Percentiles rank a stretch among this genome's conserved stretches.
Conservation (phyloP, 2,329 filamentous ascomycete species). For the Penicillium psychrosexuale region DNA sequence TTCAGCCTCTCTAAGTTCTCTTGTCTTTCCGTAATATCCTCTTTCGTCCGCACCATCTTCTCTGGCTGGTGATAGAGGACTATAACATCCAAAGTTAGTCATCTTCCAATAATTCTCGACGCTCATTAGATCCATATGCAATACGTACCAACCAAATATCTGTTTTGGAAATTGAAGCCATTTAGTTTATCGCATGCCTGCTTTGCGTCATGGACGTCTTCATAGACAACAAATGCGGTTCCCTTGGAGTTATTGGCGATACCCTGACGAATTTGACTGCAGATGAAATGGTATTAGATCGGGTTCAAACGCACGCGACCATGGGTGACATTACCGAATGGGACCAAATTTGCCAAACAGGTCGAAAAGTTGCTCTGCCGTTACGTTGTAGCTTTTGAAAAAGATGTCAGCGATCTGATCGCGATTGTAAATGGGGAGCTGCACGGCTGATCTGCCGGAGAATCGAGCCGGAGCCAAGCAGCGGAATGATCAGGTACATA, state of each 20-base stretch:
- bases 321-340: conserved; percentile 65
- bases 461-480: conserved; percentile 3
- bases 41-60: conserved; percentile 81
- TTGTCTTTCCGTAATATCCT: conserved; percentile 88
- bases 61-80: conserved; percentile 75
- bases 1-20: conserved; percentile 98
- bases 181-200: conserved; percentile 99
- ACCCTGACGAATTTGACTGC: conserved; percentile 94
- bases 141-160: conserved; percentile 90
- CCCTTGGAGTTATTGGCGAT: conserved; percentile 97
- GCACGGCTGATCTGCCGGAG: background rate
- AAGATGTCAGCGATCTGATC: conserved; percentile 9
- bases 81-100: conserved; percentile 9
- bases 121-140: background rate
- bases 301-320: conserved; percentile 7
- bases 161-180: conserved; percentile 99
- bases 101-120: background rate
- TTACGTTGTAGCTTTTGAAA: conserved; percentile 85
- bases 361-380: conserved; percentile 95
- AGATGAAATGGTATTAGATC: conserved; percentile 16
- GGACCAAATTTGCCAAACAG: conserved; percentile 97
- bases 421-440: background rate
- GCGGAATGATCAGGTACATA: conserved; percentile 45
- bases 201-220: conserved; percentile 98
- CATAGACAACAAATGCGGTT: conserved; percentile 98